Conservation (phyloP, 148 eudicot genomes). For the Pharnaceum exiguum region DNA sequence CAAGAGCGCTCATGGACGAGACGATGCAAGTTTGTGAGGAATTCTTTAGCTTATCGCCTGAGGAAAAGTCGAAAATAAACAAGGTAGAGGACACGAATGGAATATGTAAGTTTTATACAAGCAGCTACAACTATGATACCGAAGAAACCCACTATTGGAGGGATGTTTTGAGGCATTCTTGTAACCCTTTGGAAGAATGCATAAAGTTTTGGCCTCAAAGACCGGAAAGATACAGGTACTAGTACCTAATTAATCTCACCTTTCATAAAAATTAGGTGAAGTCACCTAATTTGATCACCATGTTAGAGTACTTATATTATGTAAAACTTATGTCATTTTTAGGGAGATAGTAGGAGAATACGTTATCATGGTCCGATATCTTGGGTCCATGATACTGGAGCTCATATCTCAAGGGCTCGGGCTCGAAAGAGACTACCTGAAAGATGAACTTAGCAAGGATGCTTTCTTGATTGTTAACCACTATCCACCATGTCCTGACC, state of each 20-base stretch:
- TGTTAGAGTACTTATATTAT: too few species aligned
- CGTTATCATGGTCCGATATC: constrained; percentile 4
- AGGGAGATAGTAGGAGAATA: constrained; percentile 25
- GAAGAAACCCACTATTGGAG: constrained; percentile 23
- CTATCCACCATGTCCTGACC: constrained; percentile 32
- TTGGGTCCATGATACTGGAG: constrained; percentile 17
- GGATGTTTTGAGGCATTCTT: constrained; percentile 16
- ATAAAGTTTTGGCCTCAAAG: constrained; percentile 21
- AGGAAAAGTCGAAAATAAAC: constrained; percentile 15
- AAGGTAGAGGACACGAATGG: constrained; percentile 1
- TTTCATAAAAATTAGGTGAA: too few species aligned
- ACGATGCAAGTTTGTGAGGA: constrained; percentile 11
- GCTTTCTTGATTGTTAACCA: constrained; percentile 17
- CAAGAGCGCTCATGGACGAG: background rate
- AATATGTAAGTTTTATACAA: constrained; percentile 9
- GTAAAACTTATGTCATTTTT: too few species aligned
- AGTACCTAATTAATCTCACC: too few species aligned
- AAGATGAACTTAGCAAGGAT: constrained; percentile 11
- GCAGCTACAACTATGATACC: constrained; percentile 11
- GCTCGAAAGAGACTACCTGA: constrained; percentile 18
- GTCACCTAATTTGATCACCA: too few species aligned
- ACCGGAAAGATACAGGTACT: constrained; percentile 18
- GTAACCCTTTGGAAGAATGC: constrained; percentile 18
- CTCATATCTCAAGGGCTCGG: constrained; percentile 27
- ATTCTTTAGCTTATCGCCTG: constrained; percentile 4